Conservation (phyloP, 345 rosid genomes). For the Citrus sp. region DNA sequence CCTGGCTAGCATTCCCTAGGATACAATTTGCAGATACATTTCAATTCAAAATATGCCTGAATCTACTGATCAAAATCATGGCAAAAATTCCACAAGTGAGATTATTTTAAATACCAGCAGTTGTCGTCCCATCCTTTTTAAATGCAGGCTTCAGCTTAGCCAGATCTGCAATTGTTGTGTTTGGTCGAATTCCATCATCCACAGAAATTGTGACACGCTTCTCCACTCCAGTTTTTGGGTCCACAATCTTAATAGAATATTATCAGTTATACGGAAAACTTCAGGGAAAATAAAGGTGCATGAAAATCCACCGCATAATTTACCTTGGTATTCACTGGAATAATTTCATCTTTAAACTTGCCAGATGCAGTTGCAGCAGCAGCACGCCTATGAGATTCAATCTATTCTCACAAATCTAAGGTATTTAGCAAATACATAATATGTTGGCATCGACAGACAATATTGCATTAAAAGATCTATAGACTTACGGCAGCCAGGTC, state of each 20-base stretch:
- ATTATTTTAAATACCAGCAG: constrained; percentile 63
- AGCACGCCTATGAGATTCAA: constrained; percentile 91
- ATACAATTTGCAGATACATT: constrained; percentile 11
- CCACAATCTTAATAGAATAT: constrained; percentile 53
- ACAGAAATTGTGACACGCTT: constrained; percentile 54
- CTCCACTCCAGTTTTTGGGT: constrained; percentile 77
- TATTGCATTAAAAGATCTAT: background rate
- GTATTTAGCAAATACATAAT: constrained; percentile 4
- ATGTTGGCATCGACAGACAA: constrained; percentile 7
- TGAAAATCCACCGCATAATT: background rate
- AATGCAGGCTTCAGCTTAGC: constrained; percentile 87
- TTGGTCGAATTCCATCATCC: constrained; percentile 89
- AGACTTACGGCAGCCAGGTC: constrained; percentile 80
- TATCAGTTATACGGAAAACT: constrained; percentile 11
- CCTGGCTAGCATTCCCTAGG: constrained; percentile 92
- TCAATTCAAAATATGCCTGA: background rate
- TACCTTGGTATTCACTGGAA: constrained; percentile 87
- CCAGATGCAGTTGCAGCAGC: constrained; percentile 85
- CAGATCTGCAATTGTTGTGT: constrained; percentile 54
- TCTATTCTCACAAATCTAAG: constrained; percentile 41
- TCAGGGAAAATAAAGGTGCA: background rate
- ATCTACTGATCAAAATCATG: background rate
- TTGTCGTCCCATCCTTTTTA: constrained; percentile 75
- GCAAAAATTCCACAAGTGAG: background rate
- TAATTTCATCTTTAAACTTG: constrained; percentile 84